Evolutionary conservation across 2,329 filamentous ascomycete genomes (phyloP).

Genomic region (Clonostachys rhizophaga): DNA sequence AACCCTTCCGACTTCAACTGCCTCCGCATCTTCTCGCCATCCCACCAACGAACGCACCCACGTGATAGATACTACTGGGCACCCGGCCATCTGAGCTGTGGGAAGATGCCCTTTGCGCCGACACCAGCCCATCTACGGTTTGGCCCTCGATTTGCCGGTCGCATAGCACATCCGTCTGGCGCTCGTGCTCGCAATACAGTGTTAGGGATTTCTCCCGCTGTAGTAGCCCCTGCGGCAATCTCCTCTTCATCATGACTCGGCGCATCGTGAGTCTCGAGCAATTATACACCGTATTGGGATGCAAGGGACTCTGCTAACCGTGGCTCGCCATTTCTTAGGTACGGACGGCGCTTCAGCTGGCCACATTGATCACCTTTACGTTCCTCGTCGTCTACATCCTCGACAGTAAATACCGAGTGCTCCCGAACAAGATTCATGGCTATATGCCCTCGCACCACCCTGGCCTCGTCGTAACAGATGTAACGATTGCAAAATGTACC

Average conservation of each 20-base stretch:
- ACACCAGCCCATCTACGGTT: neutral
- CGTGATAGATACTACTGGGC: too few relatives aligned
- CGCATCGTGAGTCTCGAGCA: slow-evolving; percentile 22
- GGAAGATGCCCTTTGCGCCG: slow-evolving; percentile 1
- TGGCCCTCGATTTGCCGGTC: neutral
- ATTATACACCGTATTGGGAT: neutral
- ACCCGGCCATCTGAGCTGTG: too few relatives aligned
- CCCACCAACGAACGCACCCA: too few relatives aligned
- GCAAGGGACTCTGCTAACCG: neutral
- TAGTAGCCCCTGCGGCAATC: neutral
- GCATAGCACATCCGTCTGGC: neutral
- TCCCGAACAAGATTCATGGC: slow-evolving; percentile 80
- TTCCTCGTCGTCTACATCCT: slow-evolving; percentile 74
- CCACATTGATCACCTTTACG: slow-evolving; percentile 58
- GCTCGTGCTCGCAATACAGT: neutral
- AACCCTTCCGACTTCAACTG: too few relatives aligned
- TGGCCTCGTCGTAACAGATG: slow-evolving; percentile 80
- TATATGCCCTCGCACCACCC: slow-evolving; percentile 83
- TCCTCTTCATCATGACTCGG: slow-evolving; percentile 22
- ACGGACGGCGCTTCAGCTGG: slow-evolving; percentile 72
- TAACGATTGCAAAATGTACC: slow-evolving; percentile 74
- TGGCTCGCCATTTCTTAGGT: slow-evolving; percentile 30
- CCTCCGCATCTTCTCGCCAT: too few relatives aligned
- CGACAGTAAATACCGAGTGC: slow-evolving; percentile 82
- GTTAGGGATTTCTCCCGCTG: neutral